Evolutionary conservation across 2,329 filamentous ascomycete genomes (phyloP), one percentile per base, ranked within the genome.

Genomic region (Verticillium klebahnii): DNA sequence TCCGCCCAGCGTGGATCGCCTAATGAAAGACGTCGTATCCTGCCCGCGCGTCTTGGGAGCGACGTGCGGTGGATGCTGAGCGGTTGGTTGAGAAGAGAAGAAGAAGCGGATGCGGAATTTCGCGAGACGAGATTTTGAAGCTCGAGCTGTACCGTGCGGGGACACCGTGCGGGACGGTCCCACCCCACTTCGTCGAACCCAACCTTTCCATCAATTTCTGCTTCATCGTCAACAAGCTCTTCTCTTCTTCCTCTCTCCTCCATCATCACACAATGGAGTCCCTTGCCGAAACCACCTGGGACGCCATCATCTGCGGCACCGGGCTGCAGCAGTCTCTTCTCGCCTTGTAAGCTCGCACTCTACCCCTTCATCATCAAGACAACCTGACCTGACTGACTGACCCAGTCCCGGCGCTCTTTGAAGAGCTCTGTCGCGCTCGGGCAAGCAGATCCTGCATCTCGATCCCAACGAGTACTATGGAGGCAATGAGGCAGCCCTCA

Each of bases 391-490:
- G 63, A 70, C 75, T 90, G 86, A 91, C 89, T 91, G 85, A 92
- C 88, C 75, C 77, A 89, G 84, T 77, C 73, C 71, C 75, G 73
- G 70, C 61, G 64, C 70, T 62, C 66, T 66, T 63, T 78, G 73
- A 83, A 98, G 94, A 84, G 90, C 94, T 70, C 84, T 98, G 69
- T 98, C 94, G 68, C 89, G 93, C 72, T 96, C 93, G 65, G 89
- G 88, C 73, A 96, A 96, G 82, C 95, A 92, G 70, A 86, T 97
- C 67, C 85, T 98, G 63, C 94, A 98, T 74, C 80, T 97, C 73
- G 94, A 98, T 73, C 84, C 85, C 66, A 93, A 96, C 78, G 83
- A 88, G 65, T 96, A 92, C 76, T 98, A 98, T 77, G 94, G 94
- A 69, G 91, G 90, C 60, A 75, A 88, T 45, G 92, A 97, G 72